These are phyloP conservation scores for Thelonectria rubi DNA, from an alignment of 2,329 filamentous ascomycete genomes.

Conservation along the genomic window DNA sequence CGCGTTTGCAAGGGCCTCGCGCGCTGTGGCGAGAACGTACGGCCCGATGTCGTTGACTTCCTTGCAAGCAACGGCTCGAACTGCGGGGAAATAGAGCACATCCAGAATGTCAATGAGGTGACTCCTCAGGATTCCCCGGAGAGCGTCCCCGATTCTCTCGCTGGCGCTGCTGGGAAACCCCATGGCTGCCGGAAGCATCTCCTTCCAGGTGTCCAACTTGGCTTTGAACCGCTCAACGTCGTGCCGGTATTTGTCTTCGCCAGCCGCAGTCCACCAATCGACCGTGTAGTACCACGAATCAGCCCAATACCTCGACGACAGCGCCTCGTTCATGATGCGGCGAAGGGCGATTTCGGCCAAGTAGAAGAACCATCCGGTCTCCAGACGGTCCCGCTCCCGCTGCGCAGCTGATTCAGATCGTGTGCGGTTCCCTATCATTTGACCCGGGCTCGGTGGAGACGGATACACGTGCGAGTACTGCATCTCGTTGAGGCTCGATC, in stretches of 20 bases:
- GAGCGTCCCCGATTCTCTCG: slow-evolving; percentile 14
- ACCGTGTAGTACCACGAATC: slow-evolving; percentile 29
- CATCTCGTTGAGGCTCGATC: slow-evolving; percentile 34
- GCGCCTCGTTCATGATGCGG: slow-evolving; percentile 28
- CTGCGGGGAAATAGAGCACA: slow-evolving; percentile 26
- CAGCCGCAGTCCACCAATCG: slow-evolving; percentile 13
- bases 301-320: slow-evolving; percentile 21
- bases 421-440: slow-evolving; percentile 14
- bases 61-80: slow-evolving; percentile 22
- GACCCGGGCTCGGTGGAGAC: slow-evolving; percentile 28
- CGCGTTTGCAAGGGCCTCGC: slow-evolving; percentile 21
- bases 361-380: slow-evolving; percentile 37
- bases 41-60: slow-evolving; percentile 11
- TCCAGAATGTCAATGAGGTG: slow-evolving; percentile 28
- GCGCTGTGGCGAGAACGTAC: slow-evolving; percentile 8
- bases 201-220: slow-evolving; percentile 24
- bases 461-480: slow-evolving; percentile 35
- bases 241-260: slow-evolving; percentile 4
- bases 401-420: slow-evolving; percentile 20
- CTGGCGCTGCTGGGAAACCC: slow-evolving; percentile 12
- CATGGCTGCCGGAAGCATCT: slow-evolving; percentile 25
- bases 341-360: slow-evolving; percentile 35
- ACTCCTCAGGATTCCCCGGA: slow-evolving; percentile 18
- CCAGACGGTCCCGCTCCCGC: slow-evolving; percentile 21
- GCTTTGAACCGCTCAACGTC: slow-evolving; percentile 23